A percentile compares a stretch with the other conserved stretches of the same genome.
These are phyloP conservation scores for Diaporthe sp. DNA, from an alignment of 2,329 filamentous ascomycete species.

Conservation along the genomic window DNA sequence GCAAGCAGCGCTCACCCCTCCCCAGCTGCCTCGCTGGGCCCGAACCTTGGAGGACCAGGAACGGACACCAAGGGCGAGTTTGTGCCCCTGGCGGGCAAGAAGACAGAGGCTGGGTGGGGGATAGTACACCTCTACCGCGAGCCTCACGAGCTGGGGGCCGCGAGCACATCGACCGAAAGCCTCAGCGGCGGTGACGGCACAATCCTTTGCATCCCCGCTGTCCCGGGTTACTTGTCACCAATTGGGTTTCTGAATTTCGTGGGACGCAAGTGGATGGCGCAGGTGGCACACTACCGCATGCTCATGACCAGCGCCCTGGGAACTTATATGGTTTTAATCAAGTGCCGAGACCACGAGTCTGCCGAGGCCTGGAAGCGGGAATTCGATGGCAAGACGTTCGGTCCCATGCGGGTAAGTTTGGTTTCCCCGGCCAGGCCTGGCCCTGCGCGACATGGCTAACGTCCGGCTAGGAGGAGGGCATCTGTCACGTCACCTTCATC, in stretches of 20 bases:
- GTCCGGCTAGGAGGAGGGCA: conserved; percentile 75
- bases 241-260: conserved; percentile 93
- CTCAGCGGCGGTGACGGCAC: conserved; percentile 57
- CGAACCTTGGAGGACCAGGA: conserved; percentile 69
- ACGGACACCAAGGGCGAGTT: conserved; percentile 87
- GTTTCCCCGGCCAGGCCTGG: conserved; percentile 38
- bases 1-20: conserved; percentile 35
- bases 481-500: conserved; percentile 95
- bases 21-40: conserved; percentile 59
- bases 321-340: conserved; percentile 95
- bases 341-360: conserved; percentile 81
- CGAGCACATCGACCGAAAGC: conserved; percentile 47
- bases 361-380: conserved; percentile 85
- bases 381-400: conserved; percentile 95
- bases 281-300: conserved; percentile 94
- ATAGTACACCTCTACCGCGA: conserved; percentile 95
- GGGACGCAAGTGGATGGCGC: conserved; percentile 85
- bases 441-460: conserved; percentile 40
- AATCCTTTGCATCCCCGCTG: conserved; percentile 91
- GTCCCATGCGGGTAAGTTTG: conserved; percentile 81
- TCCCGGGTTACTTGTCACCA: conserved; percentile 93
- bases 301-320: conserved; percentile 91
- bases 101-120: conserved; percentile 89
- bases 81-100: conserved; percentile 76
- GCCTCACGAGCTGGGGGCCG: conserved; percentile 70